Evolutionary conservation across 2,329 filamentous ascomycete species (phyloP).

Genomic region (Aspergillus intermedius): DNA sequence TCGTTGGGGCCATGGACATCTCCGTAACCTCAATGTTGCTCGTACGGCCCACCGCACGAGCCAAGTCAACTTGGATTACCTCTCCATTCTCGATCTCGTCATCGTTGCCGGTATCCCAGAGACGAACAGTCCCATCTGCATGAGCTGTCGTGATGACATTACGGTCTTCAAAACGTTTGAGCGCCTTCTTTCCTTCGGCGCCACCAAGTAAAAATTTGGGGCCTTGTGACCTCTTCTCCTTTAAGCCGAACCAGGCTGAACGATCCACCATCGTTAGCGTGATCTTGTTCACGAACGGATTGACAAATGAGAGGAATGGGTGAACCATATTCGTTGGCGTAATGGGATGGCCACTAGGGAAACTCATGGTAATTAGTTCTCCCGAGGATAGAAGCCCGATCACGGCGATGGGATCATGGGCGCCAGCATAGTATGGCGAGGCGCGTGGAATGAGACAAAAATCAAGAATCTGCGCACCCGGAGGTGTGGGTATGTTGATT

Average conservation of each 20-base stretch:
- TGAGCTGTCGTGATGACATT: conserved; percentile 84
- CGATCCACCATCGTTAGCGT: conserved; percentile 69
- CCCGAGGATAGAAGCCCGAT: conserved; percentile 75
- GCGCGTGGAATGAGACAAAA: conserved; percentile 76
- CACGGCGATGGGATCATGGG: conserved; percentile 83
- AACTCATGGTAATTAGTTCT: conserved; percentile 82
- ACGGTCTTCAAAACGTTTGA: conserved; percentile 72
- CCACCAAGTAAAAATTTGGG: conserved; percentile 75
- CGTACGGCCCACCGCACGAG: conserved; percentile 71
- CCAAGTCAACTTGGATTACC: conserved; percentile 78
- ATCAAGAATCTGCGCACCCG: conserved; percentile 68
- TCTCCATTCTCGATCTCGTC: conserved; percentile 87
- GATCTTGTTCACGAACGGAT: conserved; percentile 75
- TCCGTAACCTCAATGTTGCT: conserved; percentile 68
- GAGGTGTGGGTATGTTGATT: conserved; percentile 66
- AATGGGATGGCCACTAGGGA: conserved; percentile 86
- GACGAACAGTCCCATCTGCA: conserved; percentile 79
- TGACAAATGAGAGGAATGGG: conserved; percentile 76
- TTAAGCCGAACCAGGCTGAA: conserved; percentile 79
- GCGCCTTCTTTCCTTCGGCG: conserved; percentile 60
- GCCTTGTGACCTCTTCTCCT: conserved; percentile 73
- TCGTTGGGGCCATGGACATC: conserved; percentile 73
- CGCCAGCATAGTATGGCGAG: conserved; percentile 79
- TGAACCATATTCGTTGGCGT: conserved; percentile 90
- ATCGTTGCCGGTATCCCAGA: conserved; percentile 88